Evolutionary conservation across 1,284 basidiomycete genomes (phyloP), one percentile per base, ranked within the genome.

Genomic region (Apiotrichum porosum): DNA sequence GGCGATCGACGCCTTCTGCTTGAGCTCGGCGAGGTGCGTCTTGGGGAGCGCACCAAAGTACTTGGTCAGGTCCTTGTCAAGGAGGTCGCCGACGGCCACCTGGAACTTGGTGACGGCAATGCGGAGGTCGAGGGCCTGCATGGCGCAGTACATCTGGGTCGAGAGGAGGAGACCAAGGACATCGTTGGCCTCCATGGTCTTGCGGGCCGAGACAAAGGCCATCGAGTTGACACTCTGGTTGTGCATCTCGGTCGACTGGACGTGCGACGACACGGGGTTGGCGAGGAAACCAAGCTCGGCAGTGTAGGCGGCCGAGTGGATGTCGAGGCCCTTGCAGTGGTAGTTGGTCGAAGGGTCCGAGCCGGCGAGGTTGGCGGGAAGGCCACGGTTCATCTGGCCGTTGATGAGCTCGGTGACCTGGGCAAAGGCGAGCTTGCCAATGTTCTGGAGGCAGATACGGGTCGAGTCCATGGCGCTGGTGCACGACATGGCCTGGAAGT

Each of bases 241-340:
- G 52, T 54, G 52, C 52, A 54, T 54, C 49, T 54, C 52, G 36
- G 49, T 48, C n/a, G 35, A 39, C 49, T 51, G 52, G 30, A 54
- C 49, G 52, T 54, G 52, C 30, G 39, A 42, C 23, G 42, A 44
- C 21, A 54, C 46, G 19, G 52, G 52, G 49, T 54, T 54, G 35
- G 52, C 49, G 28, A 54, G 52, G 52, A 45, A 54, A 23, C 52
- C 52, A n/a, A 54, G 52, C 49, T 54, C 52, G 49, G 52, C 44
- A 45, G 45, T 48, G 49, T 54, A 54, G 6, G 52, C 52, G 17
- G 42, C 52, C 24, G 38, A 42, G 49, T 54, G 52, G 42, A 54
- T 54, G 52, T 54, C 52, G 42, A 54, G 52, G 18, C 52, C 52
- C 52, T 54, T 54, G 52, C 52, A 54, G 52, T 54, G 52, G 52